Evolutionary conservation across 73 alveolate species (phyloP).

Genomic region (Uronychia setigera): DNA sequence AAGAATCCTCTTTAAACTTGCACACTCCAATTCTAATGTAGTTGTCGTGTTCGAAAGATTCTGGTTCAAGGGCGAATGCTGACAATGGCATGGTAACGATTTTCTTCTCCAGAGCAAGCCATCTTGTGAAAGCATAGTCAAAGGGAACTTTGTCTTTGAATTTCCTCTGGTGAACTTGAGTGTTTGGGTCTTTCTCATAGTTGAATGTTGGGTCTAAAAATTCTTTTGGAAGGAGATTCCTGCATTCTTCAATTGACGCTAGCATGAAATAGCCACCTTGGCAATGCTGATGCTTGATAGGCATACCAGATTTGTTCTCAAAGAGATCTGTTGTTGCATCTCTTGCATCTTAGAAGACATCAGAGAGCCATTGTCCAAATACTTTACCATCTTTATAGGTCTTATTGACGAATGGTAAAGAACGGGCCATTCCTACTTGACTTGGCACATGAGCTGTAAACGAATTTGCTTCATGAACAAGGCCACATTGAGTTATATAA

Average conservation of each 20-base stretch:
- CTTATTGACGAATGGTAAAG: slow-evolving; percentile 16
- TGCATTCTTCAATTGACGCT: slow-evolving; percentile 28
- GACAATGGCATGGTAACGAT: slow-evolving; percentile 62
- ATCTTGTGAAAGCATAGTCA: slow-evolving; percentile 70
- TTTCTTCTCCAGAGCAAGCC: slow-evolving; percentile 60
- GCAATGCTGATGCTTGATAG: slow-evolving; percentile 37
- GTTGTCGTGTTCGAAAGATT: slow-evolving; percentile 25
- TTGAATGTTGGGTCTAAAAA: slow-evolving; percentile 27
- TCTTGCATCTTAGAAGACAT: slow-evolving; percentile 51
- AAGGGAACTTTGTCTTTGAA: slow-evolving; percentile 41
- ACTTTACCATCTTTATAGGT: slow-evolving; percentile 36
- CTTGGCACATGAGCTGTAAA: slow-evolving; percentile 63
- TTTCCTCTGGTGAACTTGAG: slow-evolving; percentile 42
- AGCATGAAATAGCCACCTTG: slow-evolving; percentile 68
- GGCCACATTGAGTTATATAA: slow-evolving; percentile 27
- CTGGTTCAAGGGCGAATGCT: slow-evolving; percentile 46
- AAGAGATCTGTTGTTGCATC: slow-evolving; percentile 47
- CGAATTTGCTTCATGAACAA: slow-evolving; percentile 56
- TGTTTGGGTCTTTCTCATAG: slow-evolving; percentile 58
- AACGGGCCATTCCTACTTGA: slow-evolving; percentile 54
- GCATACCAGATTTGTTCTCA: slow-evolving; percentile 1
- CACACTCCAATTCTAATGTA: slow-evolving; percentile 67
- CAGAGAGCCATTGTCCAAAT: slow-evolving; percentile 34
- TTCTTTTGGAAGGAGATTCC: slow-evolving; percentile 40
- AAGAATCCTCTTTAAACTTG: slow-evolving; percentile 28